phyloP scores from a whole-genome alignment of 495 filamentous ascomycete genomes.

The Chlorociboria aeruginascens region DNA sequence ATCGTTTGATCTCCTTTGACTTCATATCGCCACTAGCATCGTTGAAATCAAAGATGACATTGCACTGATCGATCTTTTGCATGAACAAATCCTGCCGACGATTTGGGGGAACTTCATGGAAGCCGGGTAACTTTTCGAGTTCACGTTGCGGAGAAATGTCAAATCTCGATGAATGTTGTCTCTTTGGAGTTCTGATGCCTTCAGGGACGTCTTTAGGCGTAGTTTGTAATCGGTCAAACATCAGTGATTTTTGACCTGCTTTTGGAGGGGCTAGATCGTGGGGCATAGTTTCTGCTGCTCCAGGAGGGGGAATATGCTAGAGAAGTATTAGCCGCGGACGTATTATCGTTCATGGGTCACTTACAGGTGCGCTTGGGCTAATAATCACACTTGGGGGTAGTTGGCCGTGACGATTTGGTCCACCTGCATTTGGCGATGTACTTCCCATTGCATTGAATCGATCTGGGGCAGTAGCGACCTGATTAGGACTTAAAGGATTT shows the following conservation, averaged over 20 bases:
- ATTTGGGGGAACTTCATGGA: constrained; percentile 94
- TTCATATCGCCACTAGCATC: constrained; percentile 98
- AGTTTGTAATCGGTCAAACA: constrained; percentile 85
- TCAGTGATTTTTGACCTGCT: constrained; percentile 69
- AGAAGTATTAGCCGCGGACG: neutral
- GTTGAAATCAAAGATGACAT: constrained; percentile 99
- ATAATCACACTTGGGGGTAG: constrained; percentile 87
- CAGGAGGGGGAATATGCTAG: constrained; percentile 87
- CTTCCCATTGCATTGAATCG: constrained; percentile 29
- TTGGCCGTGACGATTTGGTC: constrained; percentile 51
- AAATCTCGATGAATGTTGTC: constrained; percentile 94
- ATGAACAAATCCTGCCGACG: constrained; percentile 96
- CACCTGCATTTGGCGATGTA: constrained; percentile 35
- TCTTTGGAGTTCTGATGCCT: constrained; percentile 85
- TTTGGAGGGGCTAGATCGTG: constrained; percentile 92
- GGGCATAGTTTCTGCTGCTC: constrained; percentile 94
- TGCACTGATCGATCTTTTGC: constrained; percentile 99
- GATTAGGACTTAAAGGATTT: constrained; percentile 20
- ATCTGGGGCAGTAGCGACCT: constrained; percentile 25
- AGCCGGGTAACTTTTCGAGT: constrained; percentile 94
- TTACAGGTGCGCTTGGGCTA: constrained; percentile 87
- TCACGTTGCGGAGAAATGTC: constrained; percentile 95
- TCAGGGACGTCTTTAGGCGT: constrained; percentile 93
- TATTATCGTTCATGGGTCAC: constrained; percentile 21
- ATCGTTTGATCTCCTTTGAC: constrained; percentile 98